Evolutionary conservation across 2,329 filamentous ascomycete genomes (phyloP).

Genomic region (Diaporthe ilicicola): DNA sequence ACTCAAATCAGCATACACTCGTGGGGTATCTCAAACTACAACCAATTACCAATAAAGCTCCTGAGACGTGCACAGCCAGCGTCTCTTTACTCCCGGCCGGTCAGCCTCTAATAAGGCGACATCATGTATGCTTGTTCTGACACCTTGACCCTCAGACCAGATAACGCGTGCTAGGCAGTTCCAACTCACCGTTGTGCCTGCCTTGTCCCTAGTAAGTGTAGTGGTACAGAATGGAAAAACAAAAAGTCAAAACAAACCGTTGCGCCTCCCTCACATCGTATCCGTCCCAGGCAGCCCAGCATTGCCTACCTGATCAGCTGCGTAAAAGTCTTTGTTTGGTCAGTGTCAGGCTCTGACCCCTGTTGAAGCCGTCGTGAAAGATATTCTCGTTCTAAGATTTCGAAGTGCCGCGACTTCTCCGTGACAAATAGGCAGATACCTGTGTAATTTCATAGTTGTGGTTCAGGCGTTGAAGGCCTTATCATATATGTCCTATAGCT

Average conservation of each 20-base stretch:
- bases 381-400: no score
- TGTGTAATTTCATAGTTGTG: not conserved
- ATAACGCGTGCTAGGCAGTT: not conserved
- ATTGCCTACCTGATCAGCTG: not conserved
- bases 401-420: not conserved
- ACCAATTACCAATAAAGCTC: constrained; percentile 13
- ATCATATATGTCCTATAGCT: not conserved
- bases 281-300: not conserved
- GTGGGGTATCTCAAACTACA: constrained; percentile 35
- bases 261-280: not conserved
- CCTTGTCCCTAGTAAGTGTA: not conserved
- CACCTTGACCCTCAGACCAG: not conserved
- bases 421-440: no score
- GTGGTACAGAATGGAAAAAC: not conserved
- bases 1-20: constrained; percentile 22
- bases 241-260: not conserved
- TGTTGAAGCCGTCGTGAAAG: not conserved
- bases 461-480: not conserved
- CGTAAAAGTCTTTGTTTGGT: not conserved
- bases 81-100: constrained; percentile 19
- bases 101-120: constrained; percentile 27
- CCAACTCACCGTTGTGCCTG: not conserved
- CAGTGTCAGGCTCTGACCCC: not conserved
- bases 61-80: not conserved
- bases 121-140: constrained; percentile 24